Percentiles rank a stretch among this genome's conserved stretches.
Evolutionary conservation across 352 stramenopile genomes (phyloP).

Genomic region (Pythium grandisporangium): DNA sequence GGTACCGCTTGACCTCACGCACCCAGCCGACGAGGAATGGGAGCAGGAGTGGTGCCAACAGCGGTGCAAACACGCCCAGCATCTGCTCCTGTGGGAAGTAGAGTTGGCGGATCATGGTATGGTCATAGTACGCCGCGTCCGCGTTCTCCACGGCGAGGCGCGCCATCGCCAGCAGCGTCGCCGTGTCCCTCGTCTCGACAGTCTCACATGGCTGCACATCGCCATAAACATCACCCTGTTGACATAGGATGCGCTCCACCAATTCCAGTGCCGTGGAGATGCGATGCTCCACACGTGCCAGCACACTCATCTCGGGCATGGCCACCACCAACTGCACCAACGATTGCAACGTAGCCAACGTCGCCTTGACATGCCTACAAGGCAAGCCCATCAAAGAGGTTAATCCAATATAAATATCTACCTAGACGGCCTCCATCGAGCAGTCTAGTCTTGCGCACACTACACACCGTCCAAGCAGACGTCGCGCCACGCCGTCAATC

Average conservation of each 20-base stretch:
- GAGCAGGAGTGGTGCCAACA: conserved; percentile 19
- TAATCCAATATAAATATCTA: no score
- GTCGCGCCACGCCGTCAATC: conserved; percentile 38
- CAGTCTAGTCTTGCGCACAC: not conserved
- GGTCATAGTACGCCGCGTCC: conserved; percentile 24
- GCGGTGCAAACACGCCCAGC: conserved; percentile 18
- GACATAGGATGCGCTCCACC: conserved; percentile 46
- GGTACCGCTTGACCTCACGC: conserved; percentile 15
- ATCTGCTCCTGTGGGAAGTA: conserved; percentile 26
- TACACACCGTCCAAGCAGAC: conserved; percentile 33
- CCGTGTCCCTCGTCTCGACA: no score
- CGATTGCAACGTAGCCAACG: conserved; percentile 60
- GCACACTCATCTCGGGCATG: conserved; percentile 66
- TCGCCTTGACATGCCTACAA: conserved; percentile 36
- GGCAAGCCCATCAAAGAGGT: not conserved
- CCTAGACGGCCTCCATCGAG: no score
- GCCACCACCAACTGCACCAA: conserved; percentile 58
- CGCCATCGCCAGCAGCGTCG: conserved; percentile 4
- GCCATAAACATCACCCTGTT: not conserved
- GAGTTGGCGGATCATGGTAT: conserved; percentile 23
- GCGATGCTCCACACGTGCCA: conserved; percentile 46
- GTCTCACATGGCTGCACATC: no score
- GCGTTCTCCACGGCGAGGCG: conserved; percentile 11
- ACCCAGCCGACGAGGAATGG: conserved; percentile 20
- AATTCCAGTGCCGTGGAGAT: conserved; percentile 36